A percentile compares a stretch with the other conserved stretches of the same genome.
phyloP scores from a whole-genome alignment of 257 asterid genomes.

The Thymus quinquecostatus region DNA sequence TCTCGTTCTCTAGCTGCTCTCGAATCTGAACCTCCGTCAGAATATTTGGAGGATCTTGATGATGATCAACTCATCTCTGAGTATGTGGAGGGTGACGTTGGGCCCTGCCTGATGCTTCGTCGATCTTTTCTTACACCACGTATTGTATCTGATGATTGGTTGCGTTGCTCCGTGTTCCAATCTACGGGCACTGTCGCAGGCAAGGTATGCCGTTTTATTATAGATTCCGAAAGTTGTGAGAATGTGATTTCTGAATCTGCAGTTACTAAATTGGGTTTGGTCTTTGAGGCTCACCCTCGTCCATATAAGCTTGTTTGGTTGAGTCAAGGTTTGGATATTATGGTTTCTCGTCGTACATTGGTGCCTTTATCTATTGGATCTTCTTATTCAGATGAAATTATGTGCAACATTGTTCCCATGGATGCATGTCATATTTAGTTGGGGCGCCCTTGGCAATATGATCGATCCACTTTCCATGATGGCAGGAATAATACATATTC shows the following conservation, averaged over 20 bases:
- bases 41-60: not conserved
- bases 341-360: not conserved
- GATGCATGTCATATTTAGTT: not conserved
- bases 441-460: not conserved
- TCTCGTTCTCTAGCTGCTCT: not conserved
- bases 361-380: not conserved
- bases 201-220: constrained; percentile 1
- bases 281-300: not conserved
- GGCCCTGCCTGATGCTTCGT: not conserved
- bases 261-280: not conserved
- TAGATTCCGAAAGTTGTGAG: constrained; percentile 2
- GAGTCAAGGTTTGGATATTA: not conserved
- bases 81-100: not conserved
- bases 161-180: not conserved
- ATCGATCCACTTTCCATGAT: constrained; percentile 6
- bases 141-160: not conserved
- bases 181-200: not conserved
- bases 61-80: not conserved
- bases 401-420: constrained; percentile 16
- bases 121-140: not conserved
- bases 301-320: not conserved
- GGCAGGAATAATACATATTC: not conserved
- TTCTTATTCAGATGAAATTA: not conserved
- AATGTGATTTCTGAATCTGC: constrained; percentile 1
- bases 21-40: not conserved